These are phyloP conservation scores for Tolypocladium guangdongense DNA, from an alignment of 2,329 filamentous ascomycete species.

Conservation along the genomic window DNA sequence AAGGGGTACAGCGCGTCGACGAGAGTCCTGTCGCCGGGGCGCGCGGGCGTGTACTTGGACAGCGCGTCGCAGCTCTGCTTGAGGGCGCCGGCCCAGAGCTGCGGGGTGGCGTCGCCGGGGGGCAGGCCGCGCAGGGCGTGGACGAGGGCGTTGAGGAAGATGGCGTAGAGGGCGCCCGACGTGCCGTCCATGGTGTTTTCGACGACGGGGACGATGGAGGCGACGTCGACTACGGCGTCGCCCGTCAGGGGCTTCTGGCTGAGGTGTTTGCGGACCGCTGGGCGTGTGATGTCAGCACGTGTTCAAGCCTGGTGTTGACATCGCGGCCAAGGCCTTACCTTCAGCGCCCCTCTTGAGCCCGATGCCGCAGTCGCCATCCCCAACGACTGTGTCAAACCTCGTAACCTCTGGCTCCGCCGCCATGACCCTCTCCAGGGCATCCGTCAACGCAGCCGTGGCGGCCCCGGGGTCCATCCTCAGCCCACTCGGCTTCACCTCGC, in stretches of 20 bases:
- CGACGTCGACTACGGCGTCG: constrained; percentile 41
- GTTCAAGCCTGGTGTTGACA: not conserved
- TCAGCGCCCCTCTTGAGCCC: constrained; percentile 82
- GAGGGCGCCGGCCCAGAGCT: constrained; percentile 53
- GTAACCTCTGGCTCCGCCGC: constrained; percentile 61
- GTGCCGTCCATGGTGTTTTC: constrained; percentile 52
- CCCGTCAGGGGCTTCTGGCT: constrained; percentile 31
- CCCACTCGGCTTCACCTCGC: constrained; percentile 31
- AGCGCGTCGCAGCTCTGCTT: constrained; percentile 60
- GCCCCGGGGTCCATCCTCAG: constrained; percentile 40
- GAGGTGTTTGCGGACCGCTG: constrained; percentile 43
- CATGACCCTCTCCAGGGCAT: constrained; percentile 51
- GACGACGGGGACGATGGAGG: constrained; percentile 41
- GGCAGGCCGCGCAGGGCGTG: constrained; percentile 41
- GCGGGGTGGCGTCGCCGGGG: constrained; percentile 26
- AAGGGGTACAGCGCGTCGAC: constrained; percentile 88
- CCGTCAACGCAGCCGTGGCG: constrained; percentile 41
- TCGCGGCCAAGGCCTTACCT: constrained; percentile 26
- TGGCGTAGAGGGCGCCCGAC: constrained; percentile 55
- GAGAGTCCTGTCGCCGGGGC: constrained; percentile 79
- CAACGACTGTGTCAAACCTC: constrained; percentile 69
- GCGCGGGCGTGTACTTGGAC: constrained; percentile 77
- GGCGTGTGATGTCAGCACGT: not conserved
- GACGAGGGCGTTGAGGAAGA: constrained; percentile 80
- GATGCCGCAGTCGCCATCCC: constrained; percentile 83